Conservation (phyloP, 495 filamentous ascomycete genomes). For the Penicillium manginii region DNA sequence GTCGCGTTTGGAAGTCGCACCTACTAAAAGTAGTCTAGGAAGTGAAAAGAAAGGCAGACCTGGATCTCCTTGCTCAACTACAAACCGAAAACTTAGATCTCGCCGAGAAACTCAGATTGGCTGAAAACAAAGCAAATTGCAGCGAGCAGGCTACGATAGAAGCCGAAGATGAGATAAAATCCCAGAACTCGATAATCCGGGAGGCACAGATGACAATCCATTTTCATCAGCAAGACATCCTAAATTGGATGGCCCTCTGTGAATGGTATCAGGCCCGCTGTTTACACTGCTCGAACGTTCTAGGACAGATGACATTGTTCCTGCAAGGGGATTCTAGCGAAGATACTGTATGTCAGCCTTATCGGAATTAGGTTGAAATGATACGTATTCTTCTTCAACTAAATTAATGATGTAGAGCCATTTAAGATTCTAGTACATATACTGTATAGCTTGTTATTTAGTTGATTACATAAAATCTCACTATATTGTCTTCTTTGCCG, state of each 20-base stretch:
- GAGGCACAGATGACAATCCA: background rate
- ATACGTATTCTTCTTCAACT: no score
- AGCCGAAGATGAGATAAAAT: background rate
- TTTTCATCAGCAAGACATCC: background rate
- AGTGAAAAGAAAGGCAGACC: background rate
- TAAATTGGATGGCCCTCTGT: slow-evolving; percentile 5
- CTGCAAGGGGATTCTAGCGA: background rate
- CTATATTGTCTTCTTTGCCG: no score
- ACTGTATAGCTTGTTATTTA: no score
- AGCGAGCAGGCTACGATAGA: background rate
- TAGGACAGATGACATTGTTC: slow-evolving; percentile 1
- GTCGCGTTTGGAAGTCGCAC: no score
- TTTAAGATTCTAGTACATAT: no score
- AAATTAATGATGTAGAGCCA: no score
- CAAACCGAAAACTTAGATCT: background rate
- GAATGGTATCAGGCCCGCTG: slow-evolving; percentile 7
- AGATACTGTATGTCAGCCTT: no score
- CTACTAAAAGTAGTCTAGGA: slow-evolving; percentile 1
- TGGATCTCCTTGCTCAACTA: background rate
- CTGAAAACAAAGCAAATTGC: background rate
- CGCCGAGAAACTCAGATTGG: background rate
- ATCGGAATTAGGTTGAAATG: no score
- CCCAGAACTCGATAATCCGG: slow-evolving; percentile 1
- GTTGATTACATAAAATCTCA: no score
- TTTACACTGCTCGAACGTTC: slow-evolving; percentile 3